These are phyloP conservation scores for Fragaria nilgerrensis DNA, from an alignment of 306 rosid species.

Conservation along the genomic window DNA sequence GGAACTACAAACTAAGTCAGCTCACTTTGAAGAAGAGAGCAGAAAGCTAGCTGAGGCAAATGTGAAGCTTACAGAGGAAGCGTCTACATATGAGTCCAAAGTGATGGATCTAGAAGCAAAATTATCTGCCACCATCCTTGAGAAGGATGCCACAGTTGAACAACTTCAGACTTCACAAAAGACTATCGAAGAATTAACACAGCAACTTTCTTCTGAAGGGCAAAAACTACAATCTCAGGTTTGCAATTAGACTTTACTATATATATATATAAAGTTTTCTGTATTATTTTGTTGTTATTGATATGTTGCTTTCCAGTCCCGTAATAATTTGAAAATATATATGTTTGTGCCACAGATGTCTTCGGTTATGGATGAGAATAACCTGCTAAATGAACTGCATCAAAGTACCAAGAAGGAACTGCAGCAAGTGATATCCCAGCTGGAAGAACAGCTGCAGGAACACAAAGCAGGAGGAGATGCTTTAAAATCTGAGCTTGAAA, in stretches of 20 bases:
- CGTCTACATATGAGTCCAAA: constrained; percentile 52
- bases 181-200: constrained; percentile 49
- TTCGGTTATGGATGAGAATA: constrained; percentile 71
- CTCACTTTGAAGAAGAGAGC: constrained; percentile 55
- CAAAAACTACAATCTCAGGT: constrained; percentile 84
- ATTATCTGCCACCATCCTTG: constrained; percentile 42
- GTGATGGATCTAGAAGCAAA: constrained; percentile 54
- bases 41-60: constrained; percentile 54
- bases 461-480: constrained; percentile 52
- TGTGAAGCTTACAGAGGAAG: constrained; percentile 55
- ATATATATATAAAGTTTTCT: not conserved
- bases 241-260: constrained; percentile 1
- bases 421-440: constrained; percentile 53
- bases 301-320: not conserved
- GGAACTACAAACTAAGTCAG: constrained; percentile 58
- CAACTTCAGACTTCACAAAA: constrained; percentile 44
- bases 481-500: constrained; percentile 60
- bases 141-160: constrained; percentile 57
- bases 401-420: constrained; percentile 70
- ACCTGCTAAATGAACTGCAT: constrained; percentile 64
- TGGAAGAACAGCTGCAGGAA: constrained; percentile 71
- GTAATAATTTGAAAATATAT: not conserved
- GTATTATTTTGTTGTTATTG: not conserved
- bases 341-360: constrained; percentile 53
- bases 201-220: constrained; percentile 57